Percentiles rank a stretch among this genome's conserved stretches.
phyloP scores from a whole-genome alignment of 176 grass and related monocot genomes.

The Pontederia crassipes region DNA sequence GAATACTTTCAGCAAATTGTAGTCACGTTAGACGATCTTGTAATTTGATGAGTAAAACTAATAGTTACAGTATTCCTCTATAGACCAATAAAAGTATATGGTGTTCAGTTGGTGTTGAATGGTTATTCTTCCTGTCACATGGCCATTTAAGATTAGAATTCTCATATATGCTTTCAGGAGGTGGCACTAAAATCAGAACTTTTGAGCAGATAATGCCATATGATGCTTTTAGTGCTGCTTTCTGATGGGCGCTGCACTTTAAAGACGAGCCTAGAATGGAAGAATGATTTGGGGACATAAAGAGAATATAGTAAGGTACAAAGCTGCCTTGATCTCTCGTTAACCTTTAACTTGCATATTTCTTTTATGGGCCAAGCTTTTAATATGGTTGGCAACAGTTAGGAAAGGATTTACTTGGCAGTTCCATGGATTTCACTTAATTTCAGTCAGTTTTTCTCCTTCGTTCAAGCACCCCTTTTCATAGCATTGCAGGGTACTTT shows the following conservation, averaged over 20 bases:
- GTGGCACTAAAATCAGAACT: not conserved
- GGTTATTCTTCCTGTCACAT: not conserved
- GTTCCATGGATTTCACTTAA: not conserved
- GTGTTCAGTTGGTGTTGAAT: too few species aligned
- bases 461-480: constrained; percentile 13
- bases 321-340: not conserved
- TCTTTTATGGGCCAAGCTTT: not conserved
- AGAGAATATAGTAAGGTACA: not conserved
- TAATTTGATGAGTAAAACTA: too few species aligned
- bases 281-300: constrained; percentile 1
- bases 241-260: not conserved
- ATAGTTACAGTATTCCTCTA: too few species aligned
- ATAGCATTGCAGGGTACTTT: constrained; percentile 13
- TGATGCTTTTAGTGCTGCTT: not conserved
- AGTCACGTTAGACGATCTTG: too few species aligned
- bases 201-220: constrained; percentile 11
- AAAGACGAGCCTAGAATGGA: constrained; percentile 1
- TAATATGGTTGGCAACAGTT: not conserved
- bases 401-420: not conserved
- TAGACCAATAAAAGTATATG: too few species aligned
- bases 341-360: too few species aligned
- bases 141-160: not conserved
- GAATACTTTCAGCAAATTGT: too few species aligned
- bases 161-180: too few species aligned
- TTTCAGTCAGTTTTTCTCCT: constrained; percentile 4